A percentile compares a stretch with the other conserved stretches of the same genome.
These are phyloP conservation scores for Herpetomonas tarakana DNA, from an alignment of 208 protist genomes.

Conservation along the genomic window DNA sequence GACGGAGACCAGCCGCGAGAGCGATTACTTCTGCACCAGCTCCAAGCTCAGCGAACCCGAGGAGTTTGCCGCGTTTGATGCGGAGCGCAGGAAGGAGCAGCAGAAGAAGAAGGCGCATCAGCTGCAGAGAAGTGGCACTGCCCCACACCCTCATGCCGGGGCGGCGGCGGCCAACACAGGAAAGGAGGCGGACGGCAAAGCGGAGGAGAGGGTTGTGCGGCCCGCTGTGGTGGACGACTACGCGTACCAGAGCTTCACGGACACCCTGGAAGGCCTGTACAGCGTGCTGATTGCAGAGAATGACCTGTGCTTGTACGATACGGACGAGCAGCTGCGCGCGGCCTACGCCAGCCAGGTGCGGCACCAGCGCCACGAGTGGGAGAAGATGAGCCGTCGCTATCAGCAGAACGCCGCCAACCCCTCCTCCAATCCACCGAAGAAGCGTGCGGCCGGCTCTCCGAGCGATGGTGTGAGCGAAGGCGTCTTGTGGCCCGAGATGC, in stretches of 20 bases:
- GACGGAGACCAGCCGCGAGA: slow-evolving; percentile 27
- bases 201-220: too few species aligned
- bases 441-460: too few species aligned
- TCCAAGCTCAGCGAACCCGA: slow-evolving; percentile 29
- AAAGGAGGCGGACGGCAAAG: too few species aligned
- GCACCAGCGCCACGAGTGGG: slow-evolving; percentile 22
- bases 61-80: slow-evolving; percentile 20
- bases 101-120: not conserved
- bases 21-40: slow-evolving; percentile 68
- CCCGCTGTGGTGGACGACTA: slow-evolving; percentile 12
- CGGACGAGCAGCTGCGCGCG: slow-evolving; percentile 55
- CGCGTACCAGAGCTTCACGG: slow-evolving; percentile 44
- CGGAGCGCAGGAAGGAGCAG: not conserved
- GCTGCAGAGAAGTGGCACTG: too few species aligned
- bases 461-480: too few species aligned
- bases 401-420: too few species aligned
- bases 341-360: slow-evolving; percentile 46
- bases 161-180: too few species aligned
- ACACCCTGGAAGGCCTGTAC: slow-evolving; percentile 68
- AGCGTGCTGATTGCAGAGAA: slow-evolving; percentile 56
- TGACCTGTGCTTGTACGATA: slow-evolving; percentile 58
- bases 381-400: too few species aligned
- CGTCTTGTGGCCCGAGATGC: too few species aligned
- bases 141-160: too few species aligned
- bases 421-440: too few species aligned